Evolutionary conservation across 2,329 filamentous ascomycete species (phyloP), one percentile per base, ranked within the genome.

Genomic region (Arthroderma sp.): DNA sequence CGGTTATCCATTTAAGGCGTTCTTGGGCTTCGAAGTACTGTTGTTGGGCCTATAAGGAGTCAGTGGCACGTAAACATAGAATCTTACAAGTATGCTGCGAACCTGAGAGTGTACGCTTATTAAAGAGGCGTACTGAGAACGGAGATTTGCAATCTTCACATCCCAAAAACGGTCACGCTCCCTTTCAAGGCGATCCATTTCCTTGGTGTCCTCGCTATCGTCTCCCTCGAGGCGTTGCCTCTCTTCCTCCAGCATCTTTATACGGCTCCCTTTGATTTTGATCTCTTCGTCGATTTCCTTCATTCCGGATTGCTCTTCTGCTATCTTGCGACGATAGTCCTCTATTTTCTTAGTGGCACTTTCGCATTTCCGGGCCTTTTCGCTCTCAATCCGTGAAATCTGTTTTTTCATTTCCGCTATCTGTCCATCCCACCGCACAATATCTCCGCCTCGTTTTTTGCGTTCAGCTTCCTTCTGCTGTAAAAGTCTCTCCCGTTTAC

Each of bases 401-500:
- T 75, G 71, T 22, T 64, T 60, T 36, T 63, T 66, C 57, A 80
- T 71, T 33, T 72, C 68, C 22, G 60, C 61, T 9, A 72, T 68
- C 54, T 77, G 73, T 29, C 69, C 66, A 47, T 72, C 66, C 77
- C 77, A 81, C 44, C 73, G 68, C 27, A 68, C 58, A 38, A 77
- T 71, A 48, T 82, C 77, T 36, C 77, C 72, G 52, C 72, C 73
- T 46, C 78, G 62, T 58, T 78, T 80, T 56, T 75, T 69, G 31
- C 75, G 68, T 51, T 80, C 75, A 6, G 70, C 70, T 54, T 75
- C 71, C 58, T 78, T 80, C 50, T 78, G 72, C 49, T 75, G 71
- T 43, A 82, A 59, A 27, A 70, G 56, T 46, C 72, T 74, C 46
- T 95, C 86, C 57, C 85, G 84, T 57, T 88, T 85, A 1, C 76